Evolutionary conservation across 2,329 filamentous ascomycete genomes (phyloP), one percentile per base, ranked within the genome.

Genomic region (Ramularia endophylla): DNA sequence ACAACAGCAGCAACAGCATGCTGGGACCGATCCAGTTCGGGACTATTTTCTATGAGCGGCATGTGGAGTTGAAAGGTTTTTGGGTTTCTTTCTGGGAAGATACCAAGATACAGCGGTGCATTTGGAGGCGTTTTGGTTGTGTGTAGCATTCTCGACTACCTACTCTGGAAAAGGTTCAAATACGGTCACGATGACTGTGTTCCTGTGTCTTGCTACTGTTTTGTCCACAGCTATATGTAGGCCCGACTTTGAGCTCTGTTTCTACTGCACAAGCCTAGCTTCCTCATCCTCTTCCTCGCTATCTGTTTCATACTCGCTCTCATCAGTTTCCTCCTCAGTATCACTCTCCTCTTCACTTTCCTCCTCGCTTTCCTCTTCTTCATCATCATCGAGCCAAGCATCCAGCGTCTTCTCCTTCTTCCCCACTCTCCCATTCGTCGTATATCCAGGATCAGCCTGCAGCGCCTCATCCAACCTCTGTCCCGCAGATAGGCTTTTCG

Each of bases 351-450:
- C 2, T 66, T 68, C 74, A 0, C 71, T 70, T 19, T 68, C 65
- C 0, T 74, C 70, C 0, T 73, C 71, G 0, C 72, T 72, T 0
- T 71, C 71, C 0, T 74, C 51, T 19, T 70, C 72, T 12, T 80
- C 77, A 31, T 78, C 80, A 57, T 87, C 85, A 4, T 83, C 87
- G 42, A 97, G 71, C 89, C 92, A 97, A 61, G 95, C 87, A 67
- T 97, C 88, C 48, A 98, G 68, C 15, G 83, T 87, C 74, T 94
- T 95, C 29, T 79, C 78, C 38, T 80, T 80, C 4, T 66, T 64
- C 12, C 57, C 45, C 11, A 50, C 55, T 36, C 52, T 53, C 1
- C 77, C 63, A 56, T 81, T 81, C 11, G 67, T 63, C 54, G 67
- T 75, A 28, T 60, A 65, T 7, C 64, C 65, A 9, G 57, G 60